Evolutionary conservation across 2,329 filamentous ascomycete genomes (phyloP), one percentile per base, ranked within the genome.

Genomic region (Penicillium fuscoglaucum): DNA sequence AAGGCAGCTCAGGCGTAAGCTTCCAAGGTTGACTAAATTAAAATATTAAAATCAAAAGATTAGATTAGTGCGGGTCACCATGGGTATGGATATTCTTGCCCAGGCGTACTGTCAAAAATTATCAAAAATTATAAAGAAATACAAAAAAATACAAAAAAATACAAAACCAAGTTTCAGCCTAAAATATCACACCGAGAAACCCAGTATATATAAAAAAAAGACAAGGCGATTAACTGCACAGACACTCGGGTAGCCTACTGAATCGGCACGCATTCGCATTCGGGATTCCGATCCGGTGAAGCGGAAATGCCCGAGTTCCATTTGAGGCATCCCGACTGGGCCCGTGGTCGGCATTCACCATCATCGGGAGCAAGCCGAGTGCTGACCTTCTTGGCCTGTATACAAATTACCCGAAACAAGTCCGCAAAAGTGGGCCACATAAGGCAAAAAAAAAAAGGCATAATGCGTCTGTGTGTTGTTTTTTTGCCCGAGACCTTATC

Each of bases 211-310:
- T 6, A 31, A 31, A 31, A 15, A n/a, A n/a, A 19, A 8, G 9
- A 29, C 41, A 15, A 33, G 41, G 21, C 26, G n/a, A 46, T 10
- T 29, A 31, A n/a, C 28, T 17, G 39, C 29, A 19, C 29, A 46
- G 29, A 62, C 56, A 58, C 58, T 61, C 55, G 61, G 60, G 58
- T 28, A 60, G 50, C 40, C 26, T 41, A 44, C 28, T 33, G 57
- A 61, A 60, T 45, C 64, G 65, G 64, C 54, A 59, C 40, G 9
- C 44, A 26, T 44, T 66, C 65, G 66, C 44, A 26, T 44, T 66
- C 65, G 66, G 66, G 60, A 68, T 67, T 56, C 54, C 47, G 54
- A 56, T 59, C 63, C 66, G 66, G 59, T 57, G 52, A 49, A 61
- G 63, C 64, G 63, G 61, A 56, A 66, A 57, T 52, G 52, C 63